A percentile compares a stretch with the other conserved stretches of the same genome.
Conservation (phyloP, 768 basidiomycete genomes). For the Boletus sensibilis region DNA sequence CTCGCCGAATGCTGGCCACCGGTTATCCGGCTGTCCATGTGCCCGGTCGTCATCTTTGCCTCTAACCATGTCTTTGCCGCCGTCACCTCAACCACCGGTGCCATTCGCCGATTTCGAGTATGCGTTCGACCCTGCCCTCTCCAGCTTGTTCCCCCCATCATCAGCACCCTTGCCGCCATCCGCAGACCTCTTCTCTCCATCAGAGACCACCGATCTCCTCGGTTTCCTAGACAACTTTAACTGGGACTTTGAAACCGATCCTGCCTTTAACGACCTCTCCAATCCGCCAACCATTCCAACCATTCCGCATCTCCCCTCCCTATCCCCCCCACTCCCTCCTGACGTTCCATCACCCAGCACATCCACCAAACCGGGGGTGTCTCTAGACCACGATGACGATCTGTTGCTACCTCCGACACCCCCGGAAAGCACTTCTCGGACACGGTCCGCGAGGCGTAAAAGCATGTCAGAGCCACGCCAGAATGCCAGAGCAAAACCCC, state of each 20-base stretch:
- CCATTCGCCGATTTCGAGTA: constrained; percentile 72
- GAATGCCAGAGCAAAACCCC: constrained; percentile 50
- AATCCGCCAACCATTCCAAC: constrained; percentile 5
- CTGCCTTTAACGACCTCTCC: constrained; percentile 15
- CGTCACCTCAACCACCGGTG: constrained; percentile 46
- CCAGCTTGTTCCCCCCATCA: constrained; percentile 54
- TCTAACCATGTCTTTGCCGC: constrained; percentile 28
- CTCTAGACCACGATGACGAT: constrained; percentile 12
- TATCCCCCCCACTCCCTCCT: neutral
- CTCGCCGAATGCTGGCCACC: constrained; percentile 9
- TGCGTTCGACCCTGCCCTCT: constrained; percentile 61
- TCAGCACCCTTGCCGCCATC: constrained; percentile 66
- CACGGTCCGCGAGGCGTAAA: constrained; percentile 25
- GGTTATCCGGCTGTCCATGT: constrained; percentile 19
- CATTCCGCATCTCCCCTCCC: neutral
- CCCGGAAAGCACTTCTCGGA: constrained; percentile 9
- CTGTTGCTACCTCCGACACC: constrained; percentile 5
- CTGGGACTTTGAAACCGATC: constrained; percentile 58
- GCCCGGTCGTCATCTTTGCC: constrained; percentile 14
- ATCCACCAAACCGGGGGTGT: constrained; percentile 3
- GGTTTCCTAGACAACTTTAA: constrained; percentile 82
- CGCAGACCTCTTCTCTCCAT: constrained; percentile 73
- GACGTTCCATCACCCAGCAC: constrained; percentile 2
- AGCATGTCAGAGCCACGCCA: constrained; percentile 25
- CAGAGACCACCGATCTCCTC: constrained; percentile 76